Percentiles rank a stretch among this genome's conserved stretches.
Evolutionary conservation across 129 eudicot species (phyloP).

Genomic region (Artemisia tridentata): DNA sequence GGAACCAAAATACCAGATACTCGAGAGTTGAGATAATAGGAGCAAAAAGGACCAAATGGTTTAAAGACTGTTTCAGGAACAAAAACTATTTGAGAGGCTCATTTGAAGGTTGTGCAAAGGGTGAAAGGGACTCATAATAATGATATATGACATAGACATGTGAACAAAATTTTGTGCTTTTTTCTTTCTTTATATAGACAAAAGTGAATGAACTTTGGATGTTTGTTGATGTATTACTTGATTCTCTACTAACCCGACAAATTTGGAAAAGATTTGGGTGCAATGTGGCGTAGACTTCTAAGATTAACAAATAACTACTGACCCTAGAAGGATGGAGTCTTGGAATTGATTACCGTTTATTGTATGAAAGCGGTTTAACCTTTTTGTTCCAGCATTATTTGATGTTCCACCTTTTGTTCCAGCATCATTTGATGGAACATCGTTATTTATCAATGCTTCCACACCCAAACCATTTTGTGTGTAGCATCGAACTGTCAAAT

Average conservation of each 20-base stretch:
- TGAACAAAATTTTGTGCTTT: conserved; percentile 19
- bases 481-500: not conserved
- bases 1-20: not conserved
- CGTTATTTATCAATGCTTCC: not conserved
- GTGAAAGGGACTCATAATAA: not conserved
- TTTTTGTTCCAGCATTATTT: no score
- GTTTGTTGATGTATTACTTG: conserved; percentile 16
- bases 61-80: conserved; percentile 13
- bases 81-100: conserved; percentile 17
- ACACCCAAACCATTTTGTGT: not conserved
- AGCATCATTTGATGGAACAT: conserved; percentile 10
- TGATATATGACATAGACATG: conserved; percentile 19
- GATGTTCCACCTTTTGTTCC: not conserved
- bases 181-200: conserved; percentile 17
- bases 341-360: not conserved
- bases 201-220: conserved; percentile 15
- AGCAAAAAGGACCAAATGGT: conserved; percentile 18
- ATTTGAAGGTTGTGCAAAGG: conserved; percentile 13
- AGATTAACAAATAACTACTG: not conserved
- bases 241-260: conserved; percentile 19
- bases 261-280: conserved; percentile 14
- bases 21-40: not conserved
- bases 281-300: not conserved
- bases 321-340: not conserved
- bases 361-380: not conserved